These are phyloP conservation scores for Phytophthora fragariaefolia DNA, from an alignment of 352 stramenopile genomes.

Conservation along the genomic window DNA sequence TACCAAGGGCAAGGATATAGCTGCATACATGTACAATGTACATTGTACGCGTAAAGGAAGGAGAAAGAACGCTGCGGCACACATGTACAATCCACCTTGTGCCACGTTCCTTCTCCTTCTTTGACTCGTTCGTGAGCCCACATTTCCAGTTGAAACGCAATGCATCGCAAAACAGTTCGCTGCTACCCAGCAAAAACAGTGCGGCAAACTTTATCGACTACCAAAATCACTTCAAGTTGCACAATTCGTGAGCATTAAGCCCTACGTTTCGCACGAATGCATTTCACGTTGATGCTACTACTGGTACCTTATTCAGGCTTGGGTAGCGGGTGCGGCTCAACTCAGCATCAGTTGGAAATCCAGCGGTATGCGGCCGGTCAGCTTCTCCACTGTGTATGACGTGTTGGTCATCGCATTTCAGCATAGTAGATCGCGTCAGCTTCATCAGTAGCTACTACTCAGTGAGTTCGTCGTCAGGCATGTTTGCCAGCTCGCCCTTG, in stretches of 20 bases:
- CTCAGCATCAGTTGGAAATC: slow-evolving; percentile 29
- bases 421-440: slow-evolving; percentile 36
- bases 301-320: slow-evolving; percentile 36
- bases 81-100: too few species aligned
- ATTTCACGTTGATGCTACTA: too few species aligned
- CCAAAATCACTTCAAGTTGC: not conserved
- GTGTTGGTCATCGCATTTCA: slow-evolving; percentile 30
- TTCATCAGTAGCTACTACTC: slow-evolving; percentile 41
- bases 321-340: slow-evolving; percentile 37
- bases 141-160: too few species aligned
- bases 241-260: too few species aligned
- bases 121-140: too few species aligned
- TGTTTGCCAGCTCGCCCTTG: slow-evolving; percentile 26
- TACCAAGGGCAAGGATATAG: too few species aligned
- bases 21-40: too few species aligned
- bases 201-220: not conserved
- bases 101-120: too few species aligned
- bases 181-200: not conserved
- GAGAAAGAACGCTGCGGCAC: too few species aligned
- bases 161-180: too few species aligned
- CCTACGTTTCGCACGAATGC: too few species aligned
- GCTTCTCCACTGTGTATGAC: slow-evolving; percentile 39
- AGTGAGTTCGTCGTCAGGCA: slow-evolving; percentile 39
- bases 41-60: too few species aligned
- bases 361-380: slow-evolving; percentile 31